Percentiles rank a stretch among this genome's conserved stretches.
Conservation (phyloP, 371 early-diverging fungal genomes). For the Lichtheimia corymbifera region DNA sequence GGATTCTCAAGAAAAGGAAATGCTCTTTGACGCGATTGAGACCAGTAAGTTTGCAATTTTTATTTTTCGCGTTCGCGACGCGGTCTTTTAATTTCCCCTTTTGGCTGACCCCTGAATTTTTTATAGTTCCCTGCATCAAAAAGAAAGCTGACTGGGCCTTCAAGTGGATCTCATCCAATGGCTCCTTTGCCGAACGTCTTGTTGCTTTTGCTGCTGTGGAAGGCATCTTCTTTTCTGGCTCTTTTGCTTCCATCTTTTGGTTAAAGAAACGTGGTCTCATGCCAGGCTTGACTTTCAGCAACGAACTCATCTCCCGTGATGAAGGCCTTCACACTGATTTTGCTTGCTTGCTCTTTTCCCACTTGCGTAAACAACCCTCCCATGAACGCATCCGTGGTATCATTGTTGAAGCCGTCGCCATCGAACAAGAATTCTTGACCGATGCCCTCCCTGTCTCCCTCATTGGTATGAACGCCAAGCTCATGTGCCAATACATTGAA, state of each 20-base stretch:
- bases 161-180: slow-evolving; percentile 91
- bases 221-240: slow-evolving; percentile 99
- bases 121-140: slow-evolving; percentile 91
- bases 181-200: slow-evolving; percentile 93
- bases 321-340: slow-evolving; percentile 99
- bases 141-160: slow-evolving; percentile 99
- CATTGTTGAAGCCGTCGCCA: slow-evolving; percentile 92
- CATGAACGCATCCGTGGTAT: slow-evolving; percentile 74
- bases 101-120: not conserved
- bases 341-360: slow-evolving; percentile 97
- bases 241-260: slow-evolving; percentile 99
- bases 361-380: slow-evolving; percentile 81
- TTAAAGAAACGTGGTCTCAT: slow-evolving; percentile 99
- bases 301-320: slow-evolving; percentile 99
- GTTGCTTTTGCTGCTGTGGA: slow-evolving; percentile 99
- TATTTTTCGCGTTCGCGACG: no score
- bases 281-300: slow-evolving; percentile 99
- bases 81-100: no score
- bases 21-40: slow-evolving; percentile 96
- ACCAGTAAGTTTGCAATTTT: slow-evolving; percentile 63
- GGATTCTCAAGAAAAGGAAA: slow-evolving; percentile 85
- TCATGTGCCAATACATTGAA: slow-evolving; percentile 99
- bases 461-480: slow-evolving; percentile 97
- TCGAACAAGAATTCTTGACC: slow-evolving; percentile 97
- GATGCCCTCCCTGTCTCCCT: slow-evolving; percentile 95